phyloP scores from a whole-genome alignment of 208 protist genomes.

The Acanthamoeba castellanii region DNA sequence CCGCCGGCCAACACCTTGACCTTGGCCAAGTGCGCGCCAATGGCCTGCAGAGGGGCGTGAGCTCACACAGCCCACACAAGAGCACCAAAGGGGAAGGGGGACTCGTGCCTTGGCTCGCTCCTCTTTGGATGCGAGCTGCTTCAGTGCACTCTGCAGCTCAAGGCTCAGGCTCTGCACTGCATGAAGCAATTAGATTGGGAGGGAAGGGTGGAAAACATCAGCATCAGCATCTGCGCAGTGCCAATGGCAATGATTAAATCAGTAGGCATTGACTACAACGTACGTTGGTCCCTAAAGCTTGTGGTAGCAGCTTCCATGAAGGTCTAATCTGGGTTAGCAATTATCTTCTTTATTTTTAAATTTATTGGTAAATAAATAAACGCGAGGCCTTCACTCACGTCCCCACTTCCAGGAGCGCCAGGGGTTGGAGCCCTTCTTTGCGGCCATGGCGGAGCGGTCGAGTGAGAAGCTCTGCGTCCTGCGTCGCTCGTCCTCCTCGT shows the following conservation, averaged over 20 bases:
- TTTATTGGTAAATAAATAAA: too few species aligned
- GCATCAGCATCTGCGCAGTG: too few species aligned
- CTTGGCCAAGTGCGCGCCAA: slow-evolving; percentile 14
- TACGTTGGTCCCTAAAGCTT: too few species aligned
- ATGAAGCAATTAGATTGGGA: too few species aligned
- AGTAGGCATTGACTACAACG: too few species aligned
- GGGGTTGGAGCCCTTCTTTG: neutral
- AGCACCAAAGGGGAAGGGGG: neutral
- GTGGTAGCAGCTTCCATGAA: too few species aligned
- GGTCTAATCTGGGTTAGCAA: too few species aligned
- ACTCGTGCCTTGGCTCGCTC: neutral
- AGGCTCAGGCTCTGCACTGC: neutral
- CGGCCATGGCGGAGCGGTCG: neutral
- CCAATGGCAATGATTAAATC: too few species aligned
- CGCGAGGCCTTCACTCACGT: neutral
- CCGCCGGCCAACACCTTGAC: neutral
- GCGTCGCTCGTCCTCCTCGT: neutral
- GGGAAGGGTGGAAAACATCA: too few species aligned
- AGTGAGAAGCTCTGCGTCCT: neutral
- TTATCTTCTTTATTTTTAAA: too few species aligned
- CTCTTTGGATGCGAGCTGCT: neutral
- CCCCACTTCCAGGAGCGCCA: slow-evolving; percentile 7
- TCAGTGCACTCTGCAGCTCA: neutral
- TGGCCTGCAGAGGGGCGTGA: neutral
- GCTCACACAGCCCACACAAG: too few species aligned